phyloP scores from a whole-genome alignment of 441 rosid species.

The Jatropha multifida region DNA sequence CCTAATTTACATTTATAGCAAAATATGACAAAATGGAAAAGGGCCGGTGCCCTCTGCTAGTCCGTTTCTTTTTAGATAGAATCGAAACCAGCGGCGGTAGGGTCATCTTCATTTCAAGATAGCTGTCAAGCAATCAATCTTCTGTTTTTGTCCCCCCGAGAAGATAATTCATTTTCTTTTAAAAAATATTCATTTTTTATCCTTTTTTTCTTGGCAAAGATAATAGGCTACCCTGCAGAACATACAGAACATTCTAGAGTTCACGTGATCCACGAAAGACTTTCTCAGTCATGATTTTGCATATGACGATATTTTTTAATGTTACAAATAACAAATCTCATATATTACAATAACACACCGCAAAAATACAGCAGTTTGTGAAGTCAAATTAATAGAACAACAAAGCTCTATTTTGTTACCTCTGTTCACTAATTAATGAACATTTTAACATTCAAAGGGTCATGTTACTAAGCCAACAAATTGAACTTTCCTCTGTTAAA shows the following conservation, averaged over 20 bases:
- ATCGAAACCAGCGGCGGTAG: too few relatives aligned
- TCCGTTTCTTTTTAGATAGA: too few relatives aligned
- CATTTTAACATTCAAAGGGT: conserved; percentile 10
- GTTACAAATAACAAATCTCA: neutral
- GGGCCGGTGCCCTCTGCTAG: too few relatives aligned
- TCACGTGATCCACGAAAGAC: neutral
- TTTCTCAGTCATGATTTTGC: neutral
- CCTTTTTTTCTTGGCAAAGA: too few relatives aligned
- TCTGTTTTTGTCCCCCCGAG: too few relatives aligned
- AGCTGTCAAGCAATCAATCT: neutral
- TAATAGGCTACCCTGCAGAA: neutral
- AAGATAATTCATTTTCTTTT: too few relatives aligned
- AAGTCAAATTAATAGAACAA: conserved; percentile 13
- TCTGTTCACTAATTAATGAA: neutral
- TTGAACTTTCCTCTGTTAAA: neutral
- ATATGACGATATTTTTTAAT: too few relatives aligned
- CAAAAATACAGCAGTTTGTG: neutral
- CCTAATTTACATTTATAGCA: too few relatives aligned
- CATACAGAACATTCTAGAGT: neutral
- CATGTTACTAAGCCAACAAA: conserved; percentile 11
- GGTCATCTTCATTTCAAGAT: neutral
- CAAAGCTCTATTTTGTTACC: neutral
- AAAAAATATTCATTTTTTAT: too few relatives aligned
- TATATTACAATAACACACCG: neutral
- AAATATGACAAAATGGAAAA: too few relatives aligned